A percentile compares a stretch with the other conserved stretches of the same genome.
These are phyloP conservation scores for Metschnikowia matae DNA, from an alignment of 805 yeast species.

Conservation along the genomic window DNA sequence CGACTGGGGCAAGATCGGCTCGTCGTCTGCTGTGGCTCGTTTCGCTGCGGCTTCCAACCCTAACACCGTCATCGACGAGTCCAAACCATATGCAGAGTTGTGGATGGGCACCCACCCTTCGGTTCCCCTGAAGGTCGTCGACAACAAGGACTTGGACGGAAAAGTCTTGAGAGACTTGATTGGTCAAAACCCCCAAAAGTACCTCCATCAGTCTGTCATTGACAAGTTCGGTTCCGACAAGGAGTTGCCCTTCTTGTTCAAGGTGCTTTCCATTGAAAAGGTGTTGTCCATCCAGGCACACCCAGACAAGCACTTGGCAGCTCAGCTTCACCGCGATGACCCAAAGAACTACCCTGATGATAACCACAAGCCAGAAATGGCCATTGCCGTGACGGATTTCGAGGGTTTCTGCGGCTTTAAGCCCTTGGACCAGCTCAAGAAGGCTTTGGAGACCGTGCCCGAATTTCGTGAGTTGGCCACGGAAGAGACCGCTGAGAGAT, in stretches of 20 bases:
- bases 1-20: conserved; percentile 81
- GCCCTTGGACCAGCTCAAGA: conserved; percentile 75
- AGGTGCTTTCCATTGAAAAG: conserved; percentile 88
- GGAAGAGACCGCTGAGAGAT: conserved; percentile 49
- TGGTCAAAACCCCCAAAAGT: conserved; percentile 50
- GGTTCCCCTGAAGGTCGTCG: conserved; percentile 68
- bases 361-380: conserved; percentile 99
- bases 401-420: conserved; percentile 98
- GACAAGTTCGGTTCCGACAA: conserved; percentile 61
- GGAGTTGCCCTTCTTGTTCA: conserved; percentile 88
- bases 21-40: conserved; percentile 81
- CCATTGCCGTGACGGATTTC: conserved; percentile 90
- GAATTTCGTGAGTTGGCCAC: conserved; percentile 75
- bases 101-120: conserved; percentile 99
- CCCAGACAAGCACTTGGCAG: conserved; percentile 86
- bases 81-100: conserved; percentile 90
- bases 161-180: conserved; percentile 66
- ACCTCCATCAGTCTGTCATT: conserved; percentile 57
- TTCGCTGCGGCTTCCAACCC: conserved; percentile 74
- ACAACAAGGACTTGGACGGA: conserved; percentile 32
- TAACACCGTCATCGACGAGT: conserved; percentile 55
- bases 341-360: conserved; percentile 96
- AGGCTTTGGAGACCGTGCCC: conserved; percentile 65
- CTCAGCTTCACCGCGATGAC: conserved; percentile 69
- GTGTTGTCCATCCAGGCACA: conserved; percentile 96